A percentile compares a stretch with the other conserved stretches of the same genome.
These are phyloP conservation scores for Phlebiopsis gigantea DNA, from an alignment of 768 basidiomycete species.

Conservation along the genomic window DNA sequence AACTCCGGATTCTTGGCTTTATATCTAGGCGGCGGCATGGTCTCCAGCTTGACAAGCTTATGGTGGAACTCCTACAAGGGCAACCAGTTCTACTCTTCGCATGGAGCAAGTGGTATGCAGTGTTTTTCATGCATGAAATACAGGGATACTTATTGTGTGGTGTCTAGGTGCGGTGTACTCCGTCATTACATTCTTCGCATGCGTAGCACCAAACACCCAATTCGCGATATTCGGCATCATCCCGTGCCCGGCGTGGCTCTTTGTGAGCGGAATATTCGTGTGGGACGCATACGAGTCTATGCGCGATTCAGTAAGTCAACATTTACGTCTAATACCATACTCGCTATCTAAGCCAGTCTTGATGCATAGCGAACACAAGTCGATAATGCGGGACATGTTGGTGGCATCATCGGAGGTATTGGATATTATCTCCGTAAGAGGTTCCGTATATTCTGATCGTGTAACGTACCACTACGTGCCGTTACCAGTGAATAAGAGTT, in stretches of 20 bases:
- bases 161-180: slow-evolving; percentile 65
- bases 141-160: not conserved
- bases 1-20: slow-evolving; percentile 60
- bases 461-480: not conserved
- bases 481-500: not conserved
- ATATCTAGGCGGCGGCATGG: slow-evolving; percentile 72
- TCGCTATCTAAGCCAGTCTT: not conserved
- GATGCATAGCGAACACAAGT: slow-evolving; percentile 40
- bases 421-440: slow-evolving; percentile 38
- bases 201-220: slow-evolving; percentile 55
- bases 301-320: not conserved
- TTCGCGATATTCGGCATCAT: slow-evolving; percentile 73
- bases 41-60: slow-evolving; percentile 45
- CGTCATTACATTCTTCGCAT: slow-evolving; percentile 66
- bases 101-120: slow-evolving; percentile 70
- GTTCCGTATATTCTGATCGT: slow-evolving; percentile 18
- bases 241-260: slow-evolving; percentile 75
- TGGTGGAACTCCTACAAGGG: slow-evolving; percentile 36
- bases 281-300: slow-evolving; percentile 38
- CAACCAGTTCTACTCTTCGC: slow-evolving; percentile 31
- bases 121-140: not conserved
- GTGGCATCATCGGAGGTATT: slow-evolving; percentile 57
- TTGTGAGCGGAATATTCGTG: slow-evolving; percentile 60
- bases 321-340: not conserved
- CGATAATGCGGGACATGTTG: slow-evolving; percentile 66